Conservation (phyloP, 306 rosid species). For the Vicia villosa region DNA sequence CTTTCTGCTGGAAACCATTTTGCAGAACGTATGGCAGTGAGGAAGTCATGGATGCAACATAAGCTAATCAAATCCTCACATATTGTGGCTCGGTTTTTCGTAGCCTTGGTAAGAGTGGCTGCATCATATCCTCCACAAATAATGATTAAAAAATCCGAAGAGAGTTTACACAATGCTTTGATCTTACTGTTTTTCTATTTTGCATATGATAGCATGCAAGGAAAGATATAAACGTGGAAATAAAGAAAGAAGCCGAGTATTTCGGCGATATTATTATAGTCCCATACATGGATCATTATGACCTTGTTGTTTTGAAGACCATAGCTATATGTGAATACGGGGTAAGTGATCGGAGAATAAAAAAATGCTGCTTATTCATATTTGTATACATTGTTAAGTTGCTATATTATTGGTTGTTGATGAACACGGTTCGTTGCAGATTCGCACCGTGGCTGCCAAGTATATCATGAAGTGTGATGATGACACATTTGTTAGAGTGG, state of each 20-base stretch:
- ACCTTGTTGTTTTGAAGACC: slow-evolving; percentile 94
- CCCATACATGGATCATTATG: slow-evolving; percentile 95
- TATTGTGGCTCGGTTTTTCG: slow-evolving; percentile 84
- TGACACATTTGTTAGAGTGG: slow-evolving; percentile 93
- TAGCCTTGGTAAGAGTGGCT: slow-evolving; percentile 75
- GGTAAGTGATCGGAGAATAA: slow-evolving; percentile 54
- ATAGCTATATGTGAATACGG: slow-evolving; percentile 94
- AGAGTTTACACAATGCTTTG: slow-evolving; percentile 5
- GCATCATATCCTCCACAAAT: slow-evolving; percentile 12
- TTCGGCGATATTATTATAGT: slow-evolving; percentile 90
- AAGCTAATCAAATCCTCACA: slow-evolving; percentile 69
- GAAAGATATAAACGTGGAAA: slow-evolving; percentile 78
- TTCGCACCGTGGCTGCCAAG: slow-evolving; percentile 63
- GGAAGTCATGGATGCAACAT: slow-evolving; percentile 99
- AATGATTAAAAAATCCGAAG: not conserved
- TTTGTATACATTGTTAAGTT: not conserved
- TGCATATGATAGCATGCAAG: slow-evolving; percentile 71
- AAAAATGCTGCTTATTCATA: slow-evolving; percentile 27
- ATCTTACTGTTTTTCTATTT: slow-evolving; percentile 38
- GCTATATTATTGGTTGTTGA: slow-evolving; percentile 5
- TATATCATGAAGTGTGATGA: slow-evolving; percentile 95
- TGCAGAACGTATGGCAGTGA: slow-evolving; percentile 93
- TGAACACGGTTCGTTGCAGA: slow-evolving; percentile 48
- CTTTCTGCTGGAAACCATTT: slow-evolving; percentile 98
- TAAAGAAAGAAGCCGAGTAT: slow-evolving; percentile 85